phyloP scores from a whole-genome alignment of 2,329 filamentous ascomycete species.

The Clarireedia paspali region DNA sequence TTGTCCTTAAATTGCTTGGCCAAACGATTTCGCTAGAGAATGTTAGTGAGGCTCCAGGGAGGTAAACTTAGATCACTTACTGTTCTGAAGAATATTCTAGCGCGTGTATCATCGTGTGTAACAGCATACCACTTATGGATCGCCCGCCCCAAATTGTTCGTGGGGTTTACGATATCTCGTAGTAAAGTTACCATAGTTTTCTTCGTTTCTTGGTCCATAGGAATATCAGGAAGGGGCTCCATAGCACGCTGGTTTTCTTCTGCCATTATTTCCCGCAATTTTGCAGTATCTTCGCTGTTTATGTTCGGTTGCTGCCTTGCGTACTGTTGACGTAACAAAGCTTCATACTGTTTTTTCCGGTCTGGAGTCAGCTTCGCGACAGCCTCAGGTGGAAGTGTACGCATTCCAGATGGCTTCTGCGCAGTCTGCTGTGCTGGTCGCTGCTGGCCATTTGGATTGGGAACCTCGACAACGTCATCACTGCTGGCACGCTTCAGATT shows the following conservation, averaged over 20 bases:
- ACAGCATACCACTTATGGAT: conserved; percentile 25
- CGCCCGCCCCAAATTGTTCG: conserved; percentile 23
- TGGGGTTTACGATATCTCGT: conserved; percentile 9
- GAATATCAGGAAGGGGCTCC: conserved; percentile 19
- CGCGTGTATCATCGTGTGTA: conserved; percentile 24
- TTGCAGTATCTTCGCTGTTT: conserved; percentile 11
- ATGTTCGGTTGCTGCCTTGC: background rate
- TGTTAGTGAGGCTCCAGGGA: conserved; percentile 29
- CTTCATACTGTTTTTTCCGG: conserved; percentile 25
- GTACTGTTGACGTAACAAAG: conserved; percentile 6
- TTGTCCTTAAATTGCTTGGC: conserved; percentile 45
- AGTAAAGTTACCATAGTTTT: conserved; percentile 15
- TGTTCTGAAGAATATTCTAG: conserved; percentile 25
- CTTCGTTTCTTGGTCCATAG: conserved; percentile 25
- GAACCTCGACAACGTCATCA: conserved; percentile 39
- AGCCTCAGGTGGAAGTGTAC: conserved; percentile 25
- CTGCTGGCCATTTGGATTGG: conserved; percentile 30
- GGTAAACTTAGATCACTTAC: conserved; percentile 21
- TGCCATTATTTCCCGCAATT: conserved; percentile 13
- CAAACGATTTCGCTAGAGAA: conserved; percentile 43
- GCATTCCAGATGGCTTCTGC: conserved; percentile 28
- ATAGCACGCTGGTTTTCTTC: conserved; percentile 15
- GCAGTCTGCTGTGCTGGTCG: conserved; percentile 14
- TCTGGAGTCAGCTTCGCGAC: conserved; percentile 25
- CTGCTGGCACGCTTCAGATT: conserved; percentile 33